A percentile compares a stretch with the other conserved stretches of the same genome.
These are phyloP conservation scores for Brassica juncea DNA, from an alignment of 345 rosid species.

Conservation along the genomic window DNA sequence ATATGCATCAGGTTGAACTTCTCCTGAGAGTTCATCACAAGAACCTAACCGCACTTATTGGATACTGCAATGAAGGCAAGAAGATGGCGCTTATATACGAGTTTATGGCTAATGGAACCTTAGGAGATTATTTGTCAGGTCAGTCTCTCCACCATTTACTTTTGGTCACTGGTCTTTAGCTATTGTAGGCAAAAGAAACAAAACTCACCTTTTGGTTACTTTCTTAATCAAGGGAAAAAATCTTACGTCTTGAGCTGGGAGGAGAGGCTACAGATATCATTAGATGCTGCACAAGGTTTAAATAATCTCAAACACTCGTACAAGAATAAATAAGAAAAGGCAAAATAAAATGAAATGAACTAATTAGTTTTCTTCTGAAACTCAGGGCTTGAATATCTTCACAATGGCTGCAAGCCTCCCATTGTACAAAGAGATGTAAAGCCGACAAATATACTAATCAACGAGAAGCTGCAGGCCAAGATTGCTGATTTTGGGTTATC, in stretches of 20 bases:
- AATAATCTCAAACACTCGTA: neutral
- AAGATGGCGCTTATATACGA: conserved; percentile 51
- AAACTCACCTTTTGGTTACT: neutral
- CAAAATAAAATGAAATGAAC: neutral
- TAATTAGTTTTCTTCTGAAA: neutral
- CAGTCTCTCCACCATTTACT: neutral
- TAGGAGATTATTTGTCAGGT: conserved; percentile 50
- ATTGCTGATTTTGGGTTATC: conserved; percentile 71
- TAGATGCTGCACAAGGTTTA: conserved; percentile 50
- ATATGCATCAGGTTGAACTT: conserved; percentile 42
- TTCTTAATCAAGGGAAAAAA: conserved; percentile 31
- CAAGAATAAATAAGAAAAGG: neutral
- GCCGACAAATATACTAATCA: conserved; percentile 56
- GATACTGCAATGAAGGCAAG: conserved; percentile 48
- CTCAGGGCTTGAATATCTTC: conserved; percentile 48
- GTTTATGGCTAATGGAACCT: conserved; percentile 54
- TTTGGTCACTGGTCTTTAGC: neutral
- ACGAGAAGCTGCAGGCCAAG: conserved; percentile 57
- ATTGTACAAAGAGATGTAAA: conserved; percentile 63
- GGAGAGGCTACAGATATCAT: conserved; percentile 47
- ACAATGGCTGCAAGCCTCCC: conserved; percentile 63
- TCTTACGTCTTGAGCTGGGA: conserved; percentile 50
- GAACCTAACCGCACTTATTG: conserved; percentile 50
- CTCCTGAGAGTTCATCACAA: conserved; percentile 55
- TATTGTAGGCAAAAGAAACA: neutral